Base-by-base conservation (phyloP, 2,329 filamentous ascomycete species). In the Fusarium coffeatum region DNA sequence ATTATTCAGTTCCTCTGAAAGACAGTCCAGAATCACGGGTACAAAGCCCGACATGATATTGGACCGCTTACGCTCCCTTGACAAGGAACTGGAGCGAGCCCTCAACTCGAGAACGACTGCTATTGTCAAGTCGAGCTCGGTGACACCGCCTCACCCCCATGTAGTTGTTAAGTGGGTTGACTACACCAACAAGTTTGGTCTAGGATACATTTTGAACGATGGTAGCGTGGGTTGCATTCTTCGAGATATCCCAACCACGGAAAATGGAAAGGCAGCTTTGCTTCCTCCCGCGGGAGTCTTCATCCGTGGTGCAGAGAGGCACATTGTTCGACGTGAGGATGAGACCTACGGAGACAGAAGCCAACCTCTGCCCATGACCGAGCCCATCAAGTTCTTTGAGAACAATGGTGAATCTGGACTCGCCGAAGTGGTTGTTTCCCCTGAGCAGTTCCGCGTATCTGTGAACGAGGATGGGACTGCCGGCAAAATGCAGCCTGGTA, bases 111-210 rank as follows among this genome's bases (percentile, higher is more conserved):
- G 89, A 74, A 84, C 88, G 1, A 89, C 88, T 84, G 88, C 88
- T 22, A 83, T 89, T 56, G 81, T 89, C 50, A 85, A 84, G 0
- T 82, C 86, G 12, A 86, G 88, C 79, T 82, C 85, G 61, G 80
- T 84, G 66, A 78, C 85, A 58, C 82, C 86, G 76, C 76, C 89
- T 66, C 79, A 90, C 76, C 86, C 91, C 76, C 81, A 89, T 76
- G 87, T 91, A 46, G 89, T 91, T 15, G 87, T 91, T 13, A 93
- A 94, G 76, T 96, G 93, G 93, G 93, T 96, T 9, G 93, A 96
- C 77, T 96, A 96, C 78, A 93, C 92, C 63, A 93, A 94, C 79
- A 94, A 94, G 77, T 93, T 94, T 77, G 93, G 93, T 15, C 85
- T 96, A 18, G 93, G 93, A 37, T 96, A 95, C 75, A 93, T 95